These are phyloP conservation scores for Colletotrichum theobromicola DNA, from an alignment of 2,329 filamentous ascomycete species.

Conservation along the genomic window DNA sequence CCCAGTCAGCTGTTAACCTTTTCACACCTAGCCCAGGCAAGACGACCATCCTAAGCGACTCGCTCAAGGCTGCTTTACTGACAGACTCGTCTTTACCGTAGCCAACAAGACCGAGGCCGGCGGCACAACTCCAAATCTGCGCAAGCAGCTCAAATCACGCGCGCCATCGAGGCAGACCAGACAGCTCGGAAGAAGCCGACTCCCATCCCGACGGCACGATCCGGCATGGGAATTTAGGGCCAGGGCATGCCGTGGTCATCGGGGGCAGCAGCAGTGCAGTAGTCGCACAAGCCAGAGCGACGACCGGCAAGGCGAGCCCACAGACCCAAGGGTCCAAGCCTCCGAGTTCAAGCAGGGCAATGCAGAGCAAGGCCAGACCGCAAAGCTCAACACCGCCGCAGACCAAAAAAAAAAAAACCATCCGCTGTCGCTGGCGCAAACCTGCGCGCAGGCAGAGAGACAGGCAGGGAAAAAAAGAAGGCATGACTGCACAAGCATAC, in stretches of 20 bases:
- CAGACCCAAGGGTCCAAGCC: background rate
- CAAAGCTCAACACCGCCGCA: background rate
- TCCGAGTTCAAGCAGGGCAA: background rate
- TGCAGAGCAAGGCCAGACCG: background rate
- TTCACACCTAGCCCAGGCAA: background rate
- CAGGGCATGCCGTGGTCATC: background rate
- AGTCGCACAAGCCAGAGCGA: background rate
- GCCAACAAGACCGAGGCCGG: background rate
- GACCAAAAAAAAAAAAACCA: background rate
- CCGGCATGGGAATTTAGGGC: background rate
- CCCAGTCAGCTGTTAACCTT: background rate
- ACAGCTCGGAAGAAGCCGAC: background rate
- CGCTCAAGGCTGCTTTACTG: background rate
- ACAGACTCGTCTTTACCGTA: background rate
- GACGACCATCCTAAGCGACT: background rate
- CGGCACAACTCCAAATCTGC: background rate
- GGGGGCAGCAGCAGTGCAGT: background rate
- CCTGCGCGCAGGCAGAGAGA: background rate
- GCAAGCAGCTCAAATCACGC: background rate
- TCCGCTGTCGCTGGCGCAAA: background rate
- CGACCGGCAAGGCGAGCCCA: background rate
- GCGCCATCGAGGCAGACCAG: background rate
- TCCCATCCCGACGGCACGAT: background rate
- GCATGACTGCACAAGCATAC: background rate
- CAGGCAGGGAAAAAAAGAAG: background rate